A percentile compares a stretch with the other conserved stretches of the same genome.
Conservation (phyloP, 139 green algal species). For the Auxenochlorella pyrenoidosa region DNA sequence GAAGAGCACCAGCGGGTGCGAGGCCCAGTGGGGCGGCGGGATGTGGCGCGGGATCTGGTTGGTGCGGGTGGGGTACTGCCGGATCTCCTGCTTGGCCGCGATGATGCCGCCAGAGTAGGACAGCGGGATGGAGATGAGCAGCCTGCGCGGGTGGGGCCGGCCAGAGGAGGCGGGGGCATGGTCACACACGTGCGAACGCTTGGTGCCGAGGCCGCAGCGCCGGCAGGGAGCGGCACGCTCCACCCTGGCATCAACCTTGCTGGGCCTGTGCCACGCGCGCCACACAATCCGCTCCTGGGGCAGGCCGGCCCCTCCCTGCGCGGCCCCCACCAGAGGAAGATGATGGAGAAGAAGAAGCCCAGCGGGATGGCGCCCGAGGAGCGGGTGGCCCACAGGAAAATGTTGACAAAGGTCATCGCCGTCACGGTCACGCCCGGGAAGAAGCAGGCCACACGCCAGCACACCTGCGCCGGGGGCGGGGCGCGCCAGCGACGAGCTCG, state of each 20-base stretch:
- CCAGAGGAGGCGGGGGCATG: too few relatives aligned
- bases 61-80: conserved; percentile 83
- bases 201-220: too few relatives aligned
- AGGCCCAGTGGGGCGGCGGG: conserved; percentile 78
- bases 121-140: conserved; percentile 48
- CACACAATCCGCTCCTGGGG: too few relatives aligned
- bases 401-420: conserved; percentile 86
- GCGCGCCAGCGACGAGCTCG: background rate
- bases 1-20: conserved; percentile 84
- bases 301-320: too few relatives aligned
- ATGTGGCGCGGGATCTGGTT: conserved; percentile 96
- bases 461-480: conserved; percentile 42
- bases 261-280: too few relatives aligned
- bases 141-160: conserved; percentile 23
- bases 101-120: conserved; percentile 57
- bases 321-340: conserved; percentile 80
- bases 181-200: too few relatives aligned
- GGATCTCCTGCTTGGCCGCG: conserved; percentile 59
- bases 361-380: conserved; percentile 86
- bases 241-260: too few relatives aligned
- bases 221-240: too few relatives aligned
- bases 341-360: conserved; percentile 89
- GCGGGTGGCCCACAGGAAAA: conserved; percentile 83
- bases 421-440: conserved; percentile 87
- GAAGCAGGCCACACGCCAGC: conserved; percentile 72